Evolutionary conservation across 129 eudicot genomes (phyloP).

Genomic region (Flaveria ramosissima): DNA sequence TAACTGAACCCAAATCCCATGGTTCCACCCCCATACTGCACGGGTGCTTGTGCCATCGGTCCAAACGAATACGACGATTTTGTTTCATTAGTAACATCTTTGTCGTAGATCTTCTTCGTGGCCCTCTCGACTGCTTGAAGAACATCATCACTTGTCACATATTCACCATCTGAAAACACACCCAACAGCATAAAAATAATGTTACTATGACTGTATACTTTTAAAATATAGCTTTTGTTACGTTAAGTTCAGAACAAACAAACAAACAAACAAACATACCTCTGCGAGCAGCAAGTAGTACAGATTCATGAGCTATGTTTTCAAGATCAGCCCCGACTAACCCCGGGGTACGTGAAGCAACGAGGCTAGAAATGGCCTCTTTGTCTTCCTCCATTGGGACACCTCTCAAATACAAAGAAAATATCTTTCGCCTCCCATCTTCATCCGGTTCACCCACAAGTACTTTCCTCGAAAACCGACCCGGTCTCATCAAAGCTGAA

Average conservation of each 20-base stretch:
- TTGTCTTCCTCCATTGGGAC: slow-evolving; percentile 53
- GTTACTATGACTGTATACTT: not conserved
- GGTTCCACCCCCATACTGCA: slow-evolving; percentile 31
- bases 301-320: slow-evolving; percentile 56
- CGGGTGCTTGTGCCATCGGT: slow-evolving; percentile 26
- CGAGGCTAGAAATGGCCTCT: slow-evolving; percentile 42
- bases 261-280: slow-evolving; percentile 28
- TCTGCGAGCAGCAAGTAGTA: slow-evolving; percentile 60
- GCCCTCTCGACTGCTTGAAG: slow-evolving; percentile 55
- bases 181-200: not conserved
- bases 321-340: slow-evolving; percentile 66
- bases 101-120: slow-evolving; percentile 33
- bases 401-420: slow-evolving; percentile 46
- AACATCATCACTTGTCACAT: slow-evolving; percentile 50
- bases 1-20: slow-evolving; percentile 37
- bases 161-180: slow-evolving; percentile 42
- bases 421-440: slow-evolving; percentile 46
- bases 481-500: slow-evolving; percentile 53
- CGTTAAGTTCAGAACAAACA: not conserved
- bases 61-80: slow-evolving; percentile 25
- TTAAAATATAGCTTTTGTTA: not conserved
- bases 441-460: slow-evolving; percentile 56
- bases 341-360: slow-evolving; percentile 46
- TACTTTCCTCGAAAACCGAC: slow-evolving; percentile 59
- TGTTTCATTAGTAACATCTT: slow-evolving; percentile 1